Evolutionary conservation across 768 basidiomycete genomes (phyloP).

Genomic region (Amanita subjunquillea): DNA sequence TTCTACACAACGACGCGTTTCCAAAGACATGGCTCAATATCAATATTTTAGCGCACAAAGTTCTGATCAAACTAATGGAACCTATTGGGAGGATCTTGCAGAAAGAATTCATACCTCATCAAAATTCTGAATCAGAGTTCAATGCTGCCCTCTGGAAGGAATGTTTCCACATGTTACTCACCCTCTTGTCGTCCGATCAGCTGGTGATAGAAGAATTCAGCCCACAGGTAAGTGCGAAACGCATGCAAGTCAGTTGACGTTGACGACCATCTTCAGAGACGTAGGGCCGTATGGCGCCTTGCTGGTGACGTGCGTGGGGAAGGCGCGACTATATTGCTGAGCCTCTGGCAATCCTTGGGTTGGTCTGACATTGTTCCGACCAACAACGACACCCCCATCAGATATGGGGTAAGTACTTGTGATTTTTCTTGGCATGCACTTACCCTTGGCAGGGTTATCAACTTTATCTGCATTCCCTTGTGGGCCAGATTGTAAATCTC

Average conservation of each 20-base stretch:
- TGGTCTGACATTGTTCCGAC: constrained; percentile 55
- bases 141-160: constrained; percentile 74
- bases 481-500: constrained; percentile 83
- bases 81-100: constrained; percentile 70
- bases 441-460: constrained; percentile 61
- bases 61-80: constrained; percentile 82
- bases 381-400: constrained; percentile 40
- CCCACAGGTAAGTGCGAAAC: constrained; percentile 56
- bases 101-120: constrained; percentile 68
- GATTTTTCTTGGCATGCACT: constrained; percentile 3
- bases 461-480: constrained; percentile 68
- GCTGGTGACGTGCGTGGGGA: constrained; percentile 93
- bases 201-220: constrained; percentile 92
- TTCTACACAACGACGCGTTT: constrained; percentile 82
- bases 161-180: constrained; percentile 72
- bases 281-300: constrained; percentile 92
- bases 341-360: constrained; percentile 80
- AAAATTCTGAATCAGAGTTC: constrained; percentile 55
- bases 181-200: constrained; percentile 81
- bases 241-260: not conserved
- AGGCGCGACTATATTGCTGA: constrained; percentile 70
- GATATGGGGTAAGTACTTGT: constrained; percentile 53
- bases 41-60: constrained; percentile 79
- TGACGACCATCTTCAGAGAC: constrained; percentile 47
- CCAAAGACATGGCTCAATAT: constrained; percentile 88